Base-by-base conservation (phyloP, 192 early-diverging fungal species). In the Coemansia sp. region DNA sequence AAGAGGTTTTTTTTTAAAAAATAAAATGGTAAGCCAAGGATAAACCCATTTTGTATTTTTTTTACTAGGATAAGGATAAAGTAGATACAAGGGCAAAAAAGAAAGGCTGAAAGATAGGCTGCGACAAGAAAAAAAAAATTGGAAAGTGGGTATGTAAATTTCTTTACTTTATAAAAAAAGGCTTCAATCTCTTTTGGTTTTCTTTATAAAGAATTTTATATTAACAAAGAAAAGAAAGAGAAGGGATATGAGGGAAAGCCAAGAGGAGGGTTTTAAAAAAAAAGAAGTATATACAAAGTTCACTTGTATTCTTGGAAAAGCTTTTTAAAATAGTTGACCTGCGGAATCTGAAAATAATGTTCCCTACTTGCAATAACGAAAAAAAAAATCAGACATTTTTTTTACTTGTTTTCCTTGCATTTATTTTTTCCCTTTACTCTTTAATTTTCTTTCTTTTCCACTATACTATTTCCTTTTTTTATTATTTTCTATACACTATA, bases 401-500 rank as follows among this genome's bases (percentile, higher is more conserved):
- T 24, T 13, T 23, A 9, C 5, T 47, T 48, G 34, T 20, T 40
- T 22, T 55, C 36, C 41, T 34, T 44, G 10, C 45, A 9, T 35
- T 22, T 44, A 13, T 49, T 54, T 50, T 32, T 37, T 48, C 19
- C 43, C 24, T 53, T 43, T 30, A 40, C n/a, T n/a, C n/a, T n/a
- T 40, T 29, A 29, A 35, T 45, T 45, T 46, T 55, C 9, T 18
- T 46, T 26, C 17, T 32, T 46, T 28, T 24, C 14, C 45, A 46
- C 45, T 46, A 46, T 57, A 41, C 35, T 50, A 47, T 40, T 34
- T 25, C 22, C 32, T 47, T 28, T 42, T 52, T 46, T 35, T 32
- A 19, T 25, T 36, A 35, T 52, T 35, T 34, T 35, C 20, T 46
- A 18, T 15, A 3, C 26, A 46, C 28, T 40, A 11, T 32, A 32